phyloP scores from a whole-genome alignment of 805 yeast species.

The Kodamaea restingae region DNA sequence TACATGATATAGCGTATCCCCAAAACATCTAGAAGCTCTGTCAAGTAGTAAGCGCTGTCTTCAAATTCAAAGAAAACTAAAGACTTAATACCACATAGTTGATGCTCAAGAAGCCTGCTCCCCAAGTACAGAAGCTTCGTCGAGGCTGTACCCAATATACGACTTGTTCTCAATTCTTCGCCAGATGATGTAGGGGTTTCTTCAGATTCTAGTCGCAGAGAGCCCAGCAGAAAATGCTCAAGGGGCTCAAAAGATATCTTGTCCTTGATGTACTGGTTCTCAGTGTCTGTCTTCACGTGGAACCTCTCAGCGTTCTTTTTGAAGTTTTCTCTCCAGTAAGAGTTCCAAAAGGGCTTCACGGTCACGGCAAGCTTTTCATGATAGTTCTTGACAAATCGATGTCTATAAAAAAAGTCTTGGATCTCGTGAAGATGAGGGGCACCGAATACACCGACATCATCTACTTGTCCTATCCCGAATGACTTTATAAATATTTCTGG shows the following conservation, averaged over 20 bases:
- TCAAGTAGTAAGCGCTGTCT: constrained; percentile 63
- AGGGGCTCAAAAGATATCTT: not conserved
- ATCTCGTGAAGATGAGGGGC: constrained; percentile 53
- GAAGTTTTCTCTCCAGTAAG: constrained; percentile 47
- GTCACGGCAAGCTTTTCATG: constrained; percentile 26
- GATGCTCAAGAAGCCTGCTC: constrained; percentile 51
- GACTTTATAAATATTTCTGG: constrained; percentile 37
- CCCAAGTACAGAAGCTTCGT: constrained; percentile 60
- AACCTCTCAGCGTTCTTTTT: constrained; percentile 19
- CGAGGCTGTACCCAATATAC: constrained; percentile 58
- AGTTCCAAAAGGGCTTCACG: constrained; percentile 48
- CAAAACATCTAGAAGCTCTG: constrained; percentile 58
- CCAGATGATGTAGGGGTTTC: no score
- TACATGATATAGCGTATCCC: constrained; percentile 62
- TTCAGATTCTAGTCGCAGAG: not conserved
- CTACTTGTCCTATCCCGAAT: constrained; percentile 40
- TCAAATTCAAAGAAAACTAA: constrained; percentile 68
- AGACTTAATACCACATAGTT: constrained; percentile 44
- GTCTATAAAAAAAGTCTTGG: constrained; percentile 52
- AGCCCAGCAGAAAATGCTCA: no score
- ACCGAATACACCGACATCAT: constrained; percentile 42
- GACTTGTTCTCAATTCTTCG: constrained; percentile 25
- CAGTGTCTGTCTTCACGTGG: constrained; percentile 1
- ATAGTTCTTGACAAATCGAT: constrained; percentile 41
- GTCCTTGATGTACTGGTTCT: not conserved